phyloP scores from a whole-genome alignment of 1,284 basidiomycete species.

The Mycocalia duriaeana region DNA sequence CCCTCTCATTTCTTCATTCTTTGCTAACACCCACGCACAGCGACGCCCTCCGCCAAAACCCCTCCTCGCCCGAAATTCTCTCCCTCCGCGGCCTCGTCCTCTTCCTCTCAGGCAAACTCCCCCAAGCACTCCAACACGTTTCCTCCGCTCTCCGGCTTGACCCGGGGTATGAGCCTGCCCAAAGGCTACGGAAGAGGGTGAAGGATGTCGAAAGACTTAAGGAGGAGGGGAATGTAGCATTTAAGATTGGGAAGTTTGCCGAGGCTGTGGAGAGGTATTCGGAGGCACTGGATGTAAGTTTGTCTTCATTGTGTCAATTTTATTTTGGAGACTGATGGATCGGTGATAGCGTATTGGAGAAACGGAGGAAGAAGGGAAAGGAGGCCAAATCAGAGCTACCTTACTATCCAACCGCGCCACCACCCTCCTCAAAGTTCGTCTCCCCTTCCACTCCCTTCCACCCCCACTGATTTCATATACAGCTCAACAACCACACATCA shows the following conservation, averaged over 20 bases:
- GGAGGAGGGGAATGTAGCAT: conserved; percentile 78
- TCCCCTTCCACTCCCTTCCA: background rate
- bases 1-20: conserved; percentile 2
- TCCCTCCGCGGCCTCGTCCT: conserved; percentile 76
- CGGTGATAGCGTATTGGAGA: conserved; percentile 51
- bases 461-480: conserved; percentile 6
- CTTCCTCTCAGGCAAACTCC: conserved; percentile 70
- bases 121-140: conserved; percentile 70
- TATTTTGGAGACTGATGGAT: background rate
- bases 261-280: conserved; percentile 69
- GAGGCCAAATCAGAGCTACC: conserved; percentile 74
- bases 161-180: conserved; percentile 71
- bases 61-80: conserved; percentile 78
- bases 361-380: conserved; percentile 61
- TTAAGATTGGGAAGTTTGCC: conserved; percentile 58
- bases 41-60: conserved; percentile 68
- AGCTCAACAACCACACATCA: conserved; percentile 63
- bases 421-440: conserved; percentile 64
- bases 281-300: conserved; percentile 60
- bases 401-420: conserved; percentile 83
- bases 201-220: conserved; percentile 79
- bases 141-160: conserved; percentile 75
- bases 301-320: background rate
- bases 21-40: conserved; percentile 39
- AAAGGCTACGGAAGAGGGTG: conserved; percentile 68